A percentile compares a stretch with the other conserved stretches of the same genome.
Evolutionary conservation across 164 flowering plant genomes (phyloP).

Genomic region (Tetrastigma voinierianum): DNA sequence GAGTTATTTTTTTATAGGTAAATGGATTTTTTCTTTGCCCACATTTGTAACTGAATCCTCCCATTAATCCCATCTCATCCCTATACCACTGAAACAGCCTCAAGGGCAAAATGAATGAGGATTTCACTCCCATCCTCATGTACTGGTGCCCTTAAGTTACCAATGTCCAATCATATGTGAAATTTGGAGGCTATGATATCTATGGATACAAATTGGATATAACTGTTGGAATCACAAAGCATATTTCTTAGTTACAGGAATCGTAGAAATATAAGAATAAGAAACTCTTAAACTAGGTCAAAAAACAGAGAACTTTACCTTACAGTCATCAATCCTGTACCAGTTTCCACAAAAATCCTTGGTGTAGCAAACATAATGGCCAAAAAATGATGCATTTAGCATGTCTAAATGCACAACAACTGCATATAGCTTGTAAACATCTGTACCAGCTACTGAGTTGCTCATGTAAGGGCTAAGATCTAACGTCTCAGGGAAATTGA

Average conservation of each 20-base stretch:
- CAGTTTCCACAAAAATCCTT: conserved; percentile 81
- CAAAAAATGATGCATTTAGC: conserved; percentile 96
- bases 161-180: background rate
- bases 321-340: conserved; percentile 89
- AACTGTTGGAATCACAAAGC: too few relatives aligned
- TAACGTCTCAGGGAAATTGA: conserved; percentile 79
- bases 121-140: too few relatives aligned
- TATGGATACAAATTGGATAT: background rate
- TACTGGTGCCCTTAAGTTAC: background rate
- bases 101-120: too few relatives aligned
- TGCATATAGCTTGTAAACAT: conserved; percentile 81
- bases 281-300: background rate
- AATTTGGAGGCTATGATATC: background rate
- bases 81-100: too few relatives aligned
- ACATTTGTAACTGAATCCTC: too few relatives aligned
- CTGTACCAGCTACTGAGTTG: conserved; percentile 50
- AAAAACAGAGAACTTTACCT: conserved; percentile 46
- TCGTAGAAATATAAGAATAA: background rate
- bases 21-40: too few relatives aligned
- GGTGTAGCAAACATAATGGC: conserved; percentile 90
- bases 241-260: background rate
- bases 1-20: too few relatives aligned
- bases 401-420: conserved; percentile 96
- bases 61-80: too few relatives aligned
- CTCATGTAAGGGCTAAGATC: conserved; percentile 89